Conservation (phyloP, 768 basidiomycete genomes). For the Terana coerulea region DNA sequence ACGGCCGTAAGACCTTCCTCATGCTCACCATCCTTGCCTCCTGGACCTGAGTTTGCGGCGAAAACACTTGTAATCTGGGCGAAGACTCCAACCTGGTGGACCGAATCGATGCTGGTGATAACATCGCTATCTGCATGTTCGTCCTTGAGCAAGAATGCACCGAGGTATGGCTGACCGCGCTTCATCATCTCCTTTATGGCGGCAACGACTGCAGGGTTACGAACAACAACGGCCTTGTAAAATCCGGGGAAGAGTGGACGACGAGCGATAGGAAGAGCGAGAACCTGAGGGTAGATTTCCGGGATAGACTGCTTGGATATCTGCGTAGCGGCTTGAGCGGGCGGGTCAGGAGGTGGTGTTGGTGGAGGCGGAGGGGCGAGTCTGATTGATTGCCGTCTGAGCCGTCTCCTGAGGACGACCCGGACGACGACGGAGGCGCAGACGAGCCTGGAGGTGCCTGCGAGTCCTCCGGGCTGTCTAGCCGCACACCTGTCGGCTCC, state of each 20-base stretch:
- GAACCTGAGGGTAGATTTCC: conserved; percentile 87
- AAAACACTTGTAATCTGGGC: conserved; percentile 96
- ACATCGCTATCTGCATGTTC: conserved; percentile 90
- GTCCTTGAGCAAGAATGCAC: conserved; percentile 95
- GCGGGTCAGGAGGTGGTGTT: conserved; percentile 34
- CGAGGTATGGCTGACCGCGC: conserved; percentile 94
- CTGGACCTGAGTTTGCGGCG: conserved; percentile 48
- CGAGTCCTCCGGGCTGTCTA: conserved; percentile 24
- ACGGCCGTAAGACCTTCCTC: conserved; percentile 94
- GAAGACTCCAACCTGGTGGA: conserved; percentile 93
- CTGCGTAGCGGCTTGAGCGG: conserved; percentile 41
- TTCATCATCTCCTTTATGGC: conserved; percentile 97
- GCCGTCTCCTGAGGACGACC: conserved; percentile 38
- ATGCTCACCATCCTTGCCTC: conserved; percentile 67
- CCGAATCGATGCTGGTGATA: conserved; percentile 82
- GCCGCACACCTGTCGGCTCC: conserved; percentile 12
- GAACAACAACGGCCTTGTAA: conserved; percentile 95
- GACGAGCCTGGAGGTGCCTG: conserved; percentile 30
- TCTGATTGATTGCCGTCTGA: conserved; percentile 28
- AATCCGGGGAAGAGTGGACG: conserved; percentile 96
- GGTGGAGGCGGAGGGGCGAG: conserved; percentile 35
- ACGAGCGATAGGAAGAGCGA: conserved; percentile 92
- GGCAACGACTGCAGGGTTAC: conserved; percentile 85
- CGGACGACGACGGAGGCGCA: conserved; percentile 35
- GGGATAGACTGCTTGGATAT: conserved; percentile 88